Conservation (phyloP, 2,329 filamentous ascomycete species). For the Aspergillus sojae region DNA sequence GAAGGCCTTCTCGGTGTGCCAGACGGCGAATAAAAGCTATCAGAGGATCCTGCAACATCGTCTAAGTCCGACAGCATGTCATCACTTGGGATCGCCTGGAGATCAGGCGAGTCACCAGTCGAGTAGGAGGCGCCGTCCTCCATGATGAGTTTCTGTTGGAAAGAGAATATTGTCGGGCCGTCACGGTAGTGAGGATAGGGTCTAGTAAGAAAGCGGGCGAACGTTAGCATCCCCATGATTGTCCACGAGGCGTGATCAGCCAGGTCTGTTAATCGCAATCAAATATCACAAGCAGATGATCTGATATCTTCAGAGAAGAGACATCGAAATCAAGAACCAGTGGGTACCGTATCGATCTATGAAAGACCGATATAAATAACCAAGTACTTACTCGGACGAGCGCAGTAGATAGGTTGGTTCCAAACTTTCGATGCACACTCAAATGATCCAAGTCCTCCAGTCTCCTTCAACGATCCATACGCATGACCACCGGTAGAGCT, state of each 20-base stretch:
- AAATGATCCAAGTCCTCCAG: conserved; percentile 19
- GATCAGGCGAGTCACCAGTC: conserved; percentile 25
- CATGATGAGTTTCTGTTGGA: conserved; percentile 41
- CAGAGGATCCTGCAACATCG: conserved; percentile 26
- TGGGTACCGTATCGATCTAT: neutral
- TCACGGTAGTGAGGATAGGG: conserved; percentile 36
- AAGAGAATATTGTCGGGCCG: conserved; percentile 40
- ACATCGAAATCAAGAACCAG: neutral
- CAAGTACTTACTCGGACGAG: neutral
- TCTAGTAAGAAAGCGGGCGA: conserved; percentile 40
- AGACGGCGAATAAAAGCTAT: conserved; percentile 34
- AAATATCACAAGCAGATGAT: neutral
- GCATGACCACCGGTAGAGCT: conserved; percentile 20
- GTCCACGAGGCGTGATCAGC: neutral
- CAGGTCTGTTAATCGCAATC: neutral
- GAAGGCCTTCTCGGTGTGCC: conserved; percentile 56
- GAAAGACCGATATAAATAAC: neutral
- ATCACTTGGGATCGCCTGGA: conserved; percentile 27
- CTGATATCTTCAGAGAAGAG: neutral
- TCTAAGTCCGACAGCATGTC: conserved; percentile 32
- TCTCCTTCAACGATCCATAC: conserved; percentile 20
- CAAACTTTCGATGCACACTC: conserved; percentile 3
- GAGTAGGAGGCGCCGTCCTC: conserved; percentile 27
- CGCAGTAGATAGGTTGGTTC: conserved; percentile 1
- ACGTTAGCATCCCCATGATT: conserved; percentile 42